Evolutionary conservation across 1,284 basidiomycete species (phyloP), one percentile per base, ranked within the genome.

Genomic region (Fomitopsis palustris): DNA sequence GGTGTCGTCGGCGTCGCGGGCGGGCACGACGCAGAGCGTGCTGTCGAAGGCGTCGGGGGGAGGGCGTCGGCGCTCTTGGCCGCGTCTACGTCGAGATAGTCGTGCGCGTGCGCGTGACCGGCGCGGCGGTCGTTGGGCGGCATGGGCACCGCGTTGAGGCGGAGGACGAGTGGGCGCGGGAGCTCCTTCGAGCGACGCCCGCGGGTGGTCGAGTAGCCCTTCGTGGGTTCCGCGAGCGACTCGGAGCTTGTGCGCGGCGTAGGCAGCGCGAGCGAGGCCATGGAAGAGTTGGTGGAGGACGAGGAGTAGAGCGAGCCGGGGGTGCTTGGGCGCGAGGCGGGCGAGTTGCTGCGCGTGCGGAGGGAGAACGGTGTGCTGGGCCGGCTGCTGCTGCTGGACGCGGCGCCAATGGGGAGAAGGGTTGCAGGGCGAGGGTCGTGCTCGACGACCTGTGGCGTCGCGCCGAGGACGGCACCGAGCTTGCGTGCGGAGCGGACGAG

Each of bases 401-500:
- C 47, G 55, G 43, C 64, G 17, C 65, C 65, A 33, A 70, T 61
- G 43, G 74, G 70, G 14, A 69, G 68, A 6, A 69, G 53, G 21
- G 67, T 65, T 2, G 51, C 21, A 7, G 53, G 16, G 37, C 58
- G 53, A 4, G 31, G 47, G 57, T 68, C 69, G 41, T 64, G 61
- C 42, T 86, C 85, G 42, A 83, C 56, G 49, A 85, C 69, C 58
- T 75, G 75, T 0, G 86, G 84, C 0, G 82, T 82, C 2, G 80
- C 74, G 21, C 86, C 85, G 31, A 87, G 76, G 31, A 88, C 73
- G 0, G 77, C 75, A 19, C 77, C 81, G 41, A 87, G 76, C 65
- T 88, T 88, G 62, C 83, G 76, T 1, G 85, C 80, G 0, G 85
- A 83, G 52, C 81, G 80, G 43, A 87, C 74, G 25, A 86, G 78